A percentile compares a stretch with the other conserved stretches of the same genome.
phyloP scores from a whole-genome alignment of 2,329 filamentous ascomycete genomes.

The Apiospora malaysiana region DNA sequence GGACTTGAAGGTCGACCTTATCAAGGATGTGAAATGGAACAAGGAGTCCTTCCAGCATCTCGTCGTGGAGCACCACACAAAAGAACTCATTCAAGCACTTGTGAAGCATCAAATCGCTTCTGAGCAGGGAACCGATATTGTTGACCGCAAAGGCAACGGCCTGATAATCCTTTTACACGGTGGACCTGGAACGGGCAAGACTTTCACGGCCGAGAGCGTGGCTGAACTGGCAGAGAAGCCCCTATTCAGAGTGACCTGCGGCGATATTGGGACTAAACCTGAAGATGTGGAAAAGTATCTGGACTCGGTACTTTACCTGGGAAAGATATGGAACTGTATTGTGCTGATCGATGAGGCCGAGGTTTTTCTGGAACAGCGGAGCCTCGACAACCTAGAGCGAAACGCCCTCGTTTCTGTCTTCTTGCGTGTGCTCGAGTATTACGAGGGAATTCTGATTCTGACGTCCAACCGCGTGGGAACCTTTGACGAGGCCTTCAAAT shows the following conservation, averaged over 20 bases:
- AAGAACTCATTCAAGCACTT: slow-evolving; percentile 57
- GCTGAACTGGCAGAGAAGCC: slow-evolving; percentile 42
- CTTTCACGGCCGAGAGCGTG: slow-evolving; percentile 42
- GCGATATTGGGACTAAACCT: slow-evolving; percentile 38
- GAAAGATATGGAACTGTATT: slow-evolving; percentile 46
- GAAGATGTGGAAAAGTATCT: slow-evolving; percentile 33
- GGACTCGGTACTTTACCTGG: slow-evolving; percentile 43
- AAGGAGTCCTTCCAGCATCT: slow-evolving; percentile 54
- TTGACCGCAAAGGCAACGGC: slow-evolving; percentile 38
- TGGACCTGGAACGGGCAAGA: slow-evolving; percentile 33
- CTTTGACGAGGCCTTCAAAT: slow-evolving; percentile 35
- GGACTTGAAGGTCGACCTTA: slow-evolving; percentile 39
- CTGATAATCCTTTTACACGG: slow-evolving; percentile 49
- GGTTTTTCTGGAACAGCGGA: slow-evolving; percentile 43
- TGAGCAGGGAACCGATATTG: slow-evolving; percentile 19
- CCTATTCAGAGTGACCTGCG: slow-evolving; percentile 40
- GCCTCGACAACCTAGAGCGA: slow-evolving; percentile 24
- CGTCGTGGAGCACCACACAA: slow-evolving; percentile 54
- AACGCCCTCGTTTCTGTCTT: slow-evolving; percentile 31
- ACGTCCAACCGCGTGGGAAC: slow-evolving; percentile 31
- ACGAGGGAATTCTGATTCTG: slow-evolving; percentile 30
- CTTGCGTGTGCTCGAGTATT: slow-evolving; percentile 29
- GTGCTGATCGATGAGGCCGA: slow-evolving; percentile 41
- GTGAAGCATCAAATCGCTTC: slow-evolving; percentile 17
- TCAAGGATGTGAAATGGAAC: slow-evolving; percentile 54